Base-by-base conservation (phyloP, 208 protist genomes). In the Angomonas ambiguus region DNA sequence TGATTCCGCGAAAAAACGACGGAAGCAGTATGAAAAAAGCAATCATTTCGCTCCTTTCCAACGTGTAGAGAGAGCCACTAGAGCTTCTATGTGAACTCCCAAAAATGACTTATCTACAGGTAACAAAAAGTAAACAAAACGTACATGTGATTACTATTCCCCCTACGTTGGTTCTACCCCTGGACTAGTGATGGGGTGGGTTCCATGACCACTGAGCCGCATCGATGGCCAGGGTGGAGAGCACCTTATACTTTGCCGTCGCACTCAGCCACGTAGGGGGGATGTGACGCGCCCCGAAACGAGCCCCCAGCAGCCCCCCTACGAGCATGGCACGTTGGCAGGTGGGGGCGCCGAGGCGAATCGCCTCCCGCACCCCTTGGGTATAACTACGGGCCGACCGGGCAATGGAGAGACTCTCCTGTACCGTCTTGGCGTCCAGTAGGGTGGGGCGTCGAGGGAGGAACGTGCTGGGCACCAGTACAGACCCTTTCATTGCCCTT, bases 181-280 rank as follows among this genome's bases (percentile, higher is more conserved):
- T n/a, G n/a, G n/a, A n/a, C n/a, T 62, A 90, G 42, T 79, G 72
- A 38, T 78, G 81, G 8, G 87, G 77, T 16, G 90, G 85, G 60
- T 96, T 96, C 86, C 87, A 96, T 34, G 76, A 71, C 77, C 85
- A 92, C 75, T 96, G 91, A 8, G 87, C 83, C 13, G 94, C 68
- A 63, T 92, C 80, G 25, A 93, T 63, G 27, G 91, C 79, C 67
- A 83, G 62, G 13, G 85, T 94, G 35, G 74, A 67, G 30, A 96
- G 72, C 2, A 79, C 57, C 53, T 74, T 72, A 67, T 91, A 71
- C 33, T 88, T 83, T 2, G 62, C 63, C 18, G 84, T 93, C 20
- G 91, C 85, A 60, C 73, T 92, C 18, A 96, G 49, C 87, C 91
- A 96, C 31, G 67, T 67, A 25, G 71, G 48, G 22, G 91, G 85